Evolutionary conservation across 495 filamentous ascomycete genomes (phyloP).

Genomic region (Endocarpon pusillum): DNA sequence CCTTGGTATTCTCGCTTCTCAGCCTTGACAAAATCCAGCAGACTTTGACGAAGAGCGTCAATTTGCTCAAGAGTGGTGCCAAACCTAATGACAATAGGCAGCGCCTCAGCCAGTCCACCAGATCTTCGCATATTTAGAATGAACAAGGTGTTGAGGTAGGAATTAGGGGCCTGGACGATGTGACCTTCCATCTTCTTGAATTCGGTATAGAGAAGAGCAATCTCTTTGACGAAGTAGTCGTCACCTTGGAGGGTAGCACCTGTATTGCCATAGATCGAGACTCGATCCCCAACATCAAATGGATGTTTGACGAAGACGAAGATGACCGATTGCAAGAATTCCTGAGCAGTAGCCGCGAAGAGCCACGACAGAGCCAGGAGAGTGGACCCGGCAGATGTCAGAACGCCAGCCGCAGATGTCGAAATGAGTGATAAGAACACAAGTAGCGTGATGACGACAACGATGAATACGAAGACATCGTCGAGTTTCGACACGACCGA

Average conservation of each 20-base stretch:
- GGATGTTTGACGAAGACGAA: constrained; percentile 98
- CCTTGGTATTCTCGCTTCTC: constrained; percentile 87
- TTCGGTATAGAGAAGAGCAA: constrained; percentile 87
- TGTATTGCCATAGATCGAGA: constrained; percentile 81
- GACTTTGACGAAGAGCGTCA: constrained; percentile 61
- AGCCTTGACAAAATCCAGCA: constrained; percentile 65
- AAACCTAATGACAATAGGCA: constrained; percentile 72
- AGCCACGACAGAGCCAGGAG: constrained; percentile 84
- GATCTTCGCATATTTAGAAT: constrained; percentile 89
- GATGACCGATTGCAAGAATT: constrained; percentile 79
- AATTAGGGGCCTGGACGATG: constrained; percentile 90
- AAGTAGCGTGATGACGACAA: constrained; percentile 57
- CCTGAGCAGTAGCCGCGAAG: constrained; percentile 80
- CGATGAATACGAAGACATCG: constrained; percentile 72
- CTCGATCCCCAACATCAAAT: constrained; percentile 90
- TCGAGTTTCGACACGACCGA: constrained; percentile 89
- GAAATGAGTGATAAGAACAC: constrained; percentile 84
- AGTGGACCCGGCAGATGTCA: constrained; percentile 73
- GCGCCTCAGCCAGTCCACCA: constrained; percentile 72
- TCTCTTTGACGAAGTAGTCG: constrained; percentile 92
- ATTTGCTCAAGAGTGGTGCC: constrained; percentile 80
- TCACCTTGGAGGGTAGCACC: constrained; percentile 61
- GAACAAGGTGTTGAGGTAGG: constrained; percentile 78
- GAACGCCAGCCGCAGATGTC: constrained; percentile 65
- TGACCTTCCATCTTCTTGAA: constrained; percentile 98